phyloP scores from a whole-genome alignment of 495 filamentous ascomycete species.

The Usnea hakonensis region DNA sequence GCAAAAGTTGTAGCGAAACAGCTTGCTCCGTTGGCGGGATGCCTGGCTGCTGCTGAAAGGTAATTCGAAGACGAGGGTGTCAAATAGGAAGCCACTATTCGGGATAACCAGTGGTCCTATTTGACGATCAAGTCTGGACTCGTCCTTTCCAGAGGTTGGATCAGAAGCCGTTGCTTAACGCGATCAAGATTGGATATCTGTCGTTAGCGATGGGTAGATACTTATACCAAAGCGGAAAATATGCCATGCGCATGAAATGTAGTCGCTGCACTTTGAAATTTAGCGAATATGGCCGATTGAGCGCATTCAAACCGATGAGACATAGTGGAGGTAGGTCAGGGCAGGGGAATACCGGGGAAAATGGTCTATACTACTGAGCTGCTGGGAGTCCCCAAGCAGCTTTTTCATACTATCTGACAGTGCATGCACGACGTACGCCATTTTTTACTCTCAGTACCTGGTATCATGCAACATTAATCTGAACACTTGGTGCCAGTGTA shows the following conservation, averaged over 20 bases:
- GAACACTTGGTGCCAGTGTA: neutral
- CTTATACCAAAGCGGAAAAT: neutral
- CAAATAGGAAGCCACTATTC: too few relatives aligned
- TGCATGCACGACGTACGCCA: neutral
- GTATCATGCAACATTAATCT: slow-evolving; percentile 8
- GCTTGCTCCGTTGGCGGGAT: too few relatives aligned
- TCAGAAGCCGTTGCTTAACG: too few relatives aligned
- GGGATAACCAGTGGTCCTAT: too few relatives aligned
- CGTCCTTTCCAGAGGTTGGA: too few relatives aligned
- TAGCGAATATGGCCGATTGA: neutral
- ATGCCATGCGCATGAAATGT: neutral
- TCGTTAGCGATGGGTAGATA: too few relatives aligned
- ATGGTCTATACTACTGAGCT: neutral
- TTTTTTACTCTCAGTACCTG: neutral
- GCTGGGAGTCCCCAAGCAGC: neutral
- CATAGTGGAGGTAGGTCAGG: neutral
- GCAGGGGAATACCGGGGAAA: neutral
- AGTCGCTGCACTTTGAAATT: neutral
- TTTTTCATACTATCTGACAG: neutral
- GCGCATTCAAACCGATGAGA: neutral
- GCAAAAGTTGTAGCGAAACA: too few relatives aligned
- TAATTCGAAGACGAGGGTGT: too few relatives aligned
- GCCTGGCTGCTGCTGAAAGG: too few relatives aligned
- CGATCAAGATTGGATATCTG: neutral
- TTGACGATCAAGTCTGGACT: too few relatives aligned